Percentiles rank a stretch among this genome's conserved stretches.
Conservation (phyloP, 1,139 yeast genomes). For the Pichia sp. region DNA sequence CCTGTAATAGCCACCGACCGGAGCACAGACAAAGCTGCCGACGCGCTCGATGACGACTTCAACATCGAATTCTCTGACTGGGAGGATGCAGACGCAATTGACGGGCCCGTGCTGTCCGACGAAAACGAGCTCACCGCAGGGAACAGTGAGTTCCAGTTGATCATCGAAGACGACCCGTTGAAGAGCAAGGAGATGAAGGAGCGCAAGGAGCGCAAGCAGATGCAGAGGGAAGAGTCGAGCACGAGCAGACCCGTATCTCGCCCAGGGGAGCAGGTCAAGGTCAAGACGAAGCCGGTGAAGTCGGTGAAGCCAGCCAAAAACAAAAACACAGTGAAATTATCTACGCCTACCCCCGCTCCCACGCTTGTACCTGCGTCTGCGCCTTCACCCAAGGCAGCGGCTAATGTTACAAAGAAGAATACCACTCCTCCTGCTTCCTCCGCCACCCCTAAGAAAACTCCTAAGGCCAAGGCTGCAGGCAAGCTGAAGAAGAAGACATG, state of each 20-base stretch:
- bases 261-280: neutral
- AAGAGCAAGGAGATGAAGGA: conserved; percentile 9
- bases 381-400: no score
- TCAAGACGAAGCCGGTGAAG: neutral
- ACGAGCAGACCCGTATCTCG: no score
- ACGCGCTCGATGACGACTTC: conserved; percentile 10
- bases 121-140: conserved; percentile 7
- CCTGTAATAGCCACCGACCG: no score
- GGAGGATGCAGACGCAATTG: conserved; percentile 22
- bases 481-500: neutral
- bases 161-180: conserved; percentile 24
- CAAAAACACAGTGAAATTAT: neutral
- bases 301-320: neutral
- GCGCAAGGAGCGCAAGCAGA: neutral
- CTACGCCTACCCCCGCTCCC: neutral
- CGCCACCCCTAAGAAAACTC: neutral
- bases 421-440: neutral
- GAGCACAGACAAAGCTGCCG: neutral
- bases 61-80: conserved; percentile 20
- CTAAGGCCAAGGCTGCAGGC: neutral
- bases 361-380: no score
- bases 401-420: no score
- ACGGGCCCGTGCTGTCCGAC: conserved; percentile 6
- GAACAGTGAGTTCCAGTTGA: conserved; percentile 17
- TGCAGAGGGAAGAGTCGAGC: neutral